phyloP scores from a whole-genome alignment of 2,329 filamentous ascomycete species.

The Colletotrichum spaethianum region DNA sequence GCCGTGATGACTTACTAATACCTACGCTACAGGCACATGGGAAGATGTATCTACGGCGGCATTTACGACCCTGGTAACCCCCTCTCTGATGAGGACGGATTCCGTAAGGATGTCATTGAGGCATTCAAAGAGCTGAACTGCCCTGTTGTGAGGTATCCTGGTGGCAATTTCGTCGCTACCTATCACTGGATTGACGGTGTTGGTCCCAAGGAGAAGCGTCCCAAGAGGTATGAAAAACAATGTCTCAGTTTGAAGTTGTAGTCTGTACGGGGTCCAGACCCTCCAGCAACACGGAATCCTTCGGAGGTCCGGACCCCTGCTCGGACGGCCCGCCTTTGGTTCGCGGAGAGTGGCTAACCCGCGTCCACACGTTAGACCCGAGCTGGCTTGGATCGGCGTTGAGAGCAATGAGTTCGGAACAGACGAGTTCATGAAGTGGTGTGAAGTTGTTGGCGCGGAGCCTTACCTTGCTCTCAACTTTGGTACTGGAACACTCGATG shows the following conservation, averaged over 20 bases:
- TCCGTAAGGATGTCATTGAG: conserved; percentile 83
- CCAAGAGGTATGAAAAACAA: conserved; percentile 52
- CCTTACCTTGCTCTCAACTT: conserved; percentile 87
- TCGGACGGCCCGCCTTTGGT: not conserved
- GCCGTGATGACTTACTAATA: conserved; percentile 4
- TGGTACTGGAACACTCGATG: conserved; percentile 75
- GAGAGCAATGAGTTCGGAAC: conserved; percentile 88
- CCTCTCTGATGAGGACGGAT: conserved; percentile 81
- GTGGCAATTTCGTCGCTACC: conserved; percentile 87
- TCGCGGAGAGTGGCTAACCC: conserved; percentile 23
- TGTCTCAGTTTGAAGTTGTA: not conserved
- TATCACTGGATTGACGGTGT: conserved; percentile 90
- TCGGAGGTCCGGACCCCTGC: not conserved
- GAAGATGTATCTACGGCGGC: conserved; percentile 88
- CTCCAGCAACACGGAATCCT: not conserved
- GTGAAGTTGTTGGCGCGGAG: conserved; percentile 79
- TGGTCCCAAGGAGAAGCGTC: conserved; percentile 79
- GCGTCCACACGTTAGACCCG: conserved; percentile 64
- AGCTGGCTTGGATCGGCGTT: conserved; percentile 83
- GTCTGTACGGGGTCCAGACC: not conserved
- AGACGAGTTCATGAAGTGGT: conserved; percentile 90
- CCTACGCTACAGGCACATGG: conserved; percentile 77
- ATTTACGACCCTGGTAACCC: conserved; percentile 84
- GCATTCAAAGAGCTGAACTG: conserved; percentile 81
- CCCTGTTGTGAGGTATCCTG: conserved; percentile 85